A percentile compares a stretch with the other conserved stretches of the same genome.
Conservation (phyloP, 176 grass and related monocot species). For the Rhynchospora tenuis region DNA sequence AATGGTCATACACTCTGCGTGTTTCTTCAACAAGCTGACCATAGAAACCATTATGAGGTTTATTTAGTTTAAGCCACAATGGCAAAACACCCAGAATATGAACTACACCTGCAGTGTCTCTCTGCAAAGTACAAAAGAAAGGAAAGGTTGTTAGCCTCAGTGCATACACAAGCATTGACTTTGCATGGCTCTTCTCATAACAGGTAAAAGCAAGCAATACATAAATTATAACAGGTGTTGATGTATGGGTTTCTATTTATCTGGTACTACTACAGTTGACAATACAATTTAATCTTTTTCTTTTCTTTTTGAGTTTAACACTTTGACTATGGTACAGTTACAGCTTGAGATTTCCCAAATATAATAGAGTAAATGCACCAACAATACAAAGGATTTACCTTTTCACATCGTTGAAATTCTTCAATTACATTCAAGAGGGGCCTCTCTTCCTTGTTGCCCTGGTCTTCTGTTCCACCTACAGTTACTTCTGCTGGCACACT, state of each 20-base stretch:
- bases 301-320: not conserved
- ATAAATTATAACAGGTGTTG: not conserved
- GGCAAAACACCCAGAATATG: constrained; percentile 20
- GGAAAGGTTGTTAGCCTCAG: not conserved
- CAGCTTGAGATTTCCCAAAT: not conserved
- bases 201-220: not conserved
- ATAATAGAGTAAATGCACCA: not conserved
- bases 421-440: not conserved
- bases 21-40: constrained; percentile 24
- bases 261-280: not conserved
- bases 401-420: not conserved
- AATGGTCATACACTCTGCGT: constrained; percentile 5
- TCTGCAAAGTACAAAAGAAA: constrained; percentile 27
- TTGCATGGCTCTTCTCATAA: not conserved
- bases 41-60: not conserved
- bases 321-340: not conserved
- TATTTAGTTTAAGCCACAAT: constrained; percentile 12
- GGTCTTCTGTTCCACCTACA: not conserved
- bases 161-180: not conserved
- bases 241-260: not conserved
- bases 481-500: not conserved
- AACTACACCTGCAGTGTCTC: constrained; percentile 3
- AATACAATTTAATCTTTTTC: not conserved
- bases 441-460: not conserved
- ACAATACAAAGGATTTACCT: not conserved